Evolutionary conservation across 1,284 basidiomycete genomes (phyloP).

Genomic region (Inonotus hispidus): DNA sequence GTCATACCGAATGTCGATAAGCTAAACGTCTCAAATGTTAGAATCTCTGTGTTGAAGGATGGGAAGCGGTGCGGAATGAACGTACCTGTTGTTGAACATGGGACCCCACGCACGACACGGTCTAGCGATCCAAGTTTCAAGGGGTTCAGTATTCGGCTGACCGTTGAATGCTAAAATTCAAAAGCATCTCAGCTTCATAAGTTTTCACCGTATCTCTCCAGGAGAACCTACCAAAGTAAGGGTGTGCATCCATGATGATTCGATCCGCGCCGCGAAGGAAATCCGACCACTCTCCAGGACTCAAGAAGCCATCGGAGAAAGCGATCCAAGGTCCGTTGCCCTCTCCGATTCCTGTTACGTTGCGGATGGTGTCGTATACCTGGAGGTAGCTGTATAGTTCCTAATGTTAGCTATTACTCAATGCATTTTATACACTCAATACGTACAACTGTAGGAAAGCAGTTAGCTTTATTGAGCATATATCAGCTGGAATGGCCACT

Average conservation of each 20-base stretch:
- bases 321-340: constrained; percentile 53
- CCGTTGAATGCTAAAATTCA: constrained; percentile 31
- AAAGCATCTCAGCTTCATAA: neutral
- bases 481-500: constrained; percentile 23
- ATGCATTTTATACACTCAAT: no score
- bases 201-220: no score
- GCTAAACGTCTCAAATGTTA: neutral
- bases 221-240: constrained; percentile 28
- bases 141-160: constrained; percentile 26
- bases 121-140: constrained; percentile 33
- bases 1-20: constrained; percentile 22
- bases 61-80: neutral
- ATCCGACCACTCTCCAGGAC: constrained; percentile 36
- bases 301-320: constrained; percentile 44
- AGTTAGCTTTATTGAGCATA: neutral
- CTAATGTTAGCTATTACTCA: neutral
- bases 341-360: constrained; percentile 48
- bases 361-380: constrained; percentile 49
- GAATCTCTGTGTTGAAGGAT: neutral
- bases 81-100: constrained; percentile 14
- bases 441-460: neutral
- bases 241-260: constrained; percentile 47
- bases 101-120: constrained; percentile 25
- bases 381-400: constrained; percentile 27
- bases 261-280: constrained; percentile 55